phyloP scores from a whole-genome alignment of 352 stramenopile species.

The Peronospora farinosa region DNA sequence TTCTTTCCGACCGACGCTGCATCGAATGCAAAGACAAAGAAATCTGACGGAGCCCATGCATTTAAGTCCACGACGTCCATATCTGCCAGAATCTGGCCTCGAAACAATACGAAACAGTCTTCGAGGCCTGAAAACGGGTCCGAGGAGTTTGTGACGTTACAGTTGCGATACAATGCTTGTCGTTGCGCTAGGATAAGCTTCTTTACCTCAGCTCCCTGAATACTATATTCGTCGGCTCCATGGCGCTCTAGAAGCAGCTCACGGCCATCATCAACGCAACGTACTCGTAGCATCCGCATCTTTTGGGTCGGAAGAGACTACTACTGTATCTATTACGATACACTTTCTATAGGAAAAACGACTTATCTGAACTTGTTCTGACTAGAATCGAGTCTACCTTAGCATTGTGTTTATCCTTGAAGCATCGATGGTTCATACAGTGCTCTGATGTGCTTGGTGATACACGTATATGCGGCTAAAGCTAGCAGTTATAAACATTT shows the following conservation, averaged over 20 bases:
- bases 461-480: no score
- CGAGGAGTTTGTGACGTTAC: background rate
- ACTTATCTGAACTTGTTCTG: no score
- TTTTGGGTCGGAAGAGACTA: background rate
- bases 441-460: no score
- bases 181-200: slow-evolving; percentile 34
- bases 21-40: slow-evolving; percentile 62
- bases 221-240: slow-evolving; percentile 28
- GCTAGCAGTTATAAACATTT: no score
- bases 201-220: slow-evolving; percentile 52
- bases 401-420: no score
- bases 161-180: slow-evolving; percentile 5
- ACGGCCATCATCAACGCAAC: slow-evolving; percentile 44
- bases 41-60: slow-evolving; percentile 38
- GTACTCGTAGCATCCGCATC: slow-evolving; percentile 40
- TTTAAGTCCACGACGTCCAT: slow-evolving; percentile 55
- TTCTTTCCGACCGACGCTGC: background rate
- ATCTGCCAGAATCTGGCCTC: slow-evolving; percentile 52
- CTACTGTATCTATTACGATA: no score
- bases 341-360: no score
- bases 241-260: slow-evolving; percentile 50
- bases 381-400: no score
- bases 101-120: slow-evolving; percentile 43
- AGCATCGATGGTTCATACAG: no score
- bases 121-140: slow-evolving; percentile 12